Conservation (phyloP, 441 rosid species). For the Populus trichocarpa region DNA sequence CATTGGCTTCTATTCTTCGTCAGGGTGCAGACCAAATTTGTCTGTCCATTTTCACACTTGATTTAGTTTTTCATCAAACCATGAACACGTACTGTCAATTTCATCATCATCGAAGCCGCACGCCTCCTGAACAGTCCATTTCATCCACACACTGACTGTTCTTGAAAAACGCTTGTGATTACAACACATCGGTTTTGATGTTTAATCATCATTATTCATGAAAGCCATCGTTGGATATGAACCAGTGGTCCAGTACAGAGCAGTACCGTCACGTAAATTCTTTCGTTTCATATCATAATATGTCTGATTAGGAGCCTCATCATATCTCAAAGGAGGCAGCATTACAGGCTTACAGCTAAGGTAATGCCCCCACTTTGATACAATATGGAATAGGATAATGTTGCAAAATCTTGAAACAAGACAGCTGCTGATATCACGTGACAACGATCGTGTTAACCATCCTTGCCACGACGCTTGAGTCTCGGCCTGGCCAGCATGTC, state of each 20-base stretch:
- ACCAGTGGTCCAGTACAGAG: background rate
- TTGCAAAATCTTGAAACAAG: constrained; percentile 10
- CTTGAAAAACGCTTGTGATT: background rate
- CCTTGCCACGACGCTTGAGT: constrained; percentile 9
- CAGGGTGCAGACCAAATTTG: background rate
- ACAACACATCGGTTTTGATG: background rate
- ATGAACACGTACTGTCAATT: no score
- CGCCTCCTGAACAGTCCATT: constrained; percentile 21
- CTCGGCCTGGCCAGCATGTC: background rate
- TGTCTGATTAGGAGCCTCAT: background rate
- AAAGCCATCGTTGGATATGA: background rate
- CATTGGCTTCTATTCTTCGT: no score
- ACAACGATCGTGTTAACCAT: constrained; percentile 17
- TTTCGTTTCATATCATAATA: background rate
- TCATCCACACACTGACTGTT: background rate
- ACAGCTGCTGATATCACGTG: background rate
- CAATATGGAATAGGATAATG: constrained; percentile 15
- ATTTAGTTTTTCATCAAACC: background rate
- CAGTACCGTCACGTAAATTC: background rate
- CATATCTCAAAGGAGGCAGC: background rate
- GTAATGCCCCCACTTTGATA: background rate
- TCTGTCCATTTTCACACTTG: background rate
- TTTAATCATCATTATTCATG: background rate
- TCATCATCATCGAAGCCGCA: constrained; percentile 14
- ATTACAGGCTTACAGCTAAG: background rate